Base-by-base conservation (phyloP, 2,329 filamentous ascomycete species). In the Tolypocladium nubicola region DNA sequence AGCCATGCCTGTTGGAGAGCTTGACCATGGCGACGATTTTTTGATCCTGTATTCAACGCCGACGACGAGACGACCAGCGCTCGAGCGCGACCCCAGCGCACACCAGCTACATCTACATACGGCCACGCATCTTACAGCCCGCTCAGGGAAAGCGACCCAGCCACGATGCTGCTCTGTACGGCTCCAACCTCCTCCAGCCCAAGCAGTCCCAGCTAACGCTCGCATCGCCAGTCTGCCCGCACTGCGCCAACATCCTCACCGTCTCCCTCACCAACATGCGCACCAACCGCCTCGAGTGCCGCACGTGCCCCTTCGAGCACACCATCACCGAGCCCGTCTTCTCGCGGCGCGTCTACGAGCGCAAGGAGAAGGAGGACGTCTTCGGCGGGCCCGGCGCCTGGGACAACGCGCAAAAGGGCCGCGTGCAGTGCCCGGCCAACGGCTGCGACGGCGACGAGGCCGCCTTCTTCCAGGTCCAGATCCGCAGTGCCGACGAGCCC, bases 381-480 rank as follows among this genome's bases (percentile, higher is more conserved):
- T 87, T 97, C 67, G 94, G 94, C 59, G 92, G 92, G 0, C 86
- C 88, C 21, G 88, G 88, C 55, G 88, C 89, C 50, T 97, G 91
- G 88, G 89, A 91, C 65, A 96, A 96, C 70, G 91, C 92, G 59
- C 88, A 96, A 69, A 93, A 91, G 79, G 85, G 85, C 37, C 78
- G 82, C 57, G 88, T 88, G 53, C 89, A 94, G 80, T 99, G 94
- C 72, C 85, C 89, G 33, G 85, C 85, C 61, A 85, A 91, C 45
- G 80, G 80, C 57, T 99, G 94, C 77, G 81, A 89, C 67, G 90
- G 90, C 61, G 81, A 84, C 60, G 85, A 90, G 76, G 94, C 94
- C 4, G 95, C 92, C 62, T 97, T 93, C 77, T 96, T 92, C 78
- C 90, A 96, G 79, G 85, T 97, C 65, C 94, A 99, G 80, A 97